Evolutionary conservation across 2,329 filamentous ascomycete species (phyloP), one percentile per base, ranked within the genome.

Genomic region (Ascochyta rabiei): DNA sequence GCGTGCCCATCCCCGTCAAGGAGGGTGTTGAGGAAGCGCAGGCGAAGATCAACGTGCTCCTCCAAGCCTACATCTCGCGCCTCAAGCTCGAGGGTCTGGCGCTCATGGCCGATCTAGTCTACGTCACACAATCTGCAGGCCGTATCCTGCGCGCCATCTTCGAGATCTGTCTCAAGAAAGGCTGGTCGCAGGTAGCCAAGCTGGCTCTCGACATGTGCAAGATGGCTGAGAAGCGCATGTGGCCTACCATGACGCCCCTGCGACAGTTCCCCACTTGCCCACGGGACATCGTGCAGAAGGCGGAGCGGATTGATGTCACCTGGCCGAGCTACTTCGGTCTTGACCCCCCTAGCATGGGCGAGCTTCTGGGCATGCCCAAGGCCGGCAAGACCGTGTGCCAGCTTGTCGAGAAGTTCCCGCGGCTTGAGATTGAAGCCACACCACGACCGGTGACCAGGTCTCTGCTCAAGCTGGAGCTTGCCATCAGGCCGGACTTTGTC

Each of bases 181-280:
- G 93, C 30, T 99, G 93, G 93, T 87, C 95, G 0, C 89, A 87
- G 15, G 95, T 98, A 3, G 91, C 95, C 8, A 96, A 95, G 79
- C 91, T 89, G 59, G 93, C 95, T 0, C 81, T 99, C 37, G 91
- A 96, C 67, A 83, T 99, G 48, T 99, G 96, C 79, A 99, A 99
- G 80, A 98, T 96, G 91, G 95, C 93, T 0, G 95, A 99, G 80
- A 96, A 96, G 82, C 86, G 96, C 44, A 99, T 99, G 96, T 99
- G 95, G 95, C 93, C 93, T 13, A 98, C 93, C 6, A 99, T 98
- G 95, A 91, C 91, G 33, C 95, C 96, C 10, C 81, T 99, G 28
- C 86, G 95, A 48, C 95, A 99, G 70, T 99, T 99, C 71, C 69
- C 71, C 9, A 63, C 56, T n/a, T 96, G 92, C 69, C 87, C 93